These are phyloP conservation scores for Cladophialophora psammophila DNA, from an alignment of 2,329 filamentous ascomycete genomes.

Conservation along the genomic window DNA sequence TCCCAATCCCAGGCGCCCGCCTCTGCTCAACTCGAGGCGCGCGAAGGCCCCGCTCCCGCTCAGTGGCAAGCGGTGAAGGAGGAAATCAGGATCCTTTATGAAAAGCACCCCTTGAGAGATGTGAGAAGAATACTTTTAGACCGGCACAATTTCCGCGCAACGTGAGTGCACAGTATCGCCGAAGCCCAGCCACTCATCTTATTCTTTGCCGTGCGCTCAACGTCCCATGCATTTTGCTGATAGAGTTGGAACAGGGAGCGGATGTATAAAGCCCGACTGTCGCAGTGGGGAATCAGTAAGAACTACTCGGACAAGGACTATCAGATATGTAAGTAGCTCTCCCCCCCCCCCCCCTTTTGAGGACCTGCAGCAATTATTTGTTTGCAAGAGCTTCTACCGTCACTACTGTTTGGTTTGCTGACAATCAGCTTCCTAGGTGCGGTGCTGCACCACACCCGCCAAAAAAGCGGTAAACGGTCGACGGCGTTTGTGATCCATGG, in stretches of 20 bases:
- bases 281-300: slow-evolving; percentile 40
- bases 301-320: slow-evolving; percentile 42
- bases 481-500: slow-evolving; percentile 40
- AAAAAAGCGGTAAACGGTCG: slow-evolving; percentile 35
- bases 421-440: slow-evolving; percentile 5
- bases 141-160: slow-evolving; percentile 39
- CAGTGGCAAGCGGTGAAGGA: slow-evolving; percentile 39
- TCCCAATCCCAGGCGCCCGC: slow-evolving; percentile 11
- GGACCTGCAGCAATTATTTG: neutral
- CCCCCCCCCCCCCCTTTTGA: neutral
- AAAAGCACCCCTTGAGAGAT: slow-evolving; percentile 38
- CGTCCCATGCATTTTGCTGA: slow-evolving; percentile 17
- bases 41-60: slow-evolving; percentile 36
- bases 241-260: slow-evolving; percentile 28
- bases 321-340: slow-evolving; percentile 31
- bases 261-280: slow-evolving; percentile 39
- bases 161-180: slow-evolving; percentile 31
- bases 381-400: neutral
- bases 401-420: neutral
- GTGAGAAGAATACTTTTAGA: slow-evolving; percentile 37
- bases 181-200: slow-evolving; percentile 17
- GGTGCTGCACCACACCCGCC: slow-evolving; percentile 36
- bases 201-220: slow-evolving; percentile 3
- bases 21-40: slow-evolving; percentile 33
- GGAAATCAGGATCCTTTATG: slow-evolving; percentile 37